Percentiles rank a stretch among this genome's conserved stretches.
These are phyloP conservation scores for Colletotrichum eleusines DNA, from an alignment of 2,329 filamentous ascomycete species.

Conservation along the genomic window DNA sequence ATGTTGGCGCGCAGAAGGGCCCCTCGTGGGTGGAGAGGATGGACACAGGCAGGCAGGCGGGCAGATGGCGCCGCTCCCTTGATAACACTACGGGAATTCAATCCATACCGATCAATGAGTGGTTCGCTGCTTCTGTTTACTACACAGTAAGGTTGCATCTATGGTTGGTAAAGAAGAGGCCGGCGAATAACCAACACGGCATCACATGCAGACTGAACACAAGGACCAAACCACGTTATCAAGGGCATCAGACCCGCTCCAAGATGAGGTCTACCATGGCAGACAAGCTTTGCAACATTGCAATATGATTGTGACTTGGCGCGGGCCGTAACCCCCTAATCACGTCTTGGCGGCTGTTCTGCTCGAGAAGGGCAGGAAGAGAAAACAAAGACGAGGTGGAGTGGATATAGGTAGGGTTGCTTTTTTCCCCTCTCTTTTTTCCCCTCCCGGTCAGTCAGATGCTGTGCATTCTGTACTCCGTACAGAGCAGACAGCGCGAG, in stretches of 20 bases:
- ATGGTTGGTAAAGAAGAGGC: background rate
- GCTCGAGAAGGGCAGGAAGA: background rate
- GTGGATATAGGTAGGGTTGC: background rate
- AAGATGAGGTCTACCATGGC: conserved; percentile 12
- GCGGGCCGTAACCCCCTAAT: conserved; percentile 22
- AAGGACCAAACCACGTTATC: conserved; percentile 11
- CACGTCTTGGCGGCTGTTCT: conserved; percentile 25
- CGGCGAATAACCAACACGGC: conserved; percentile 4
- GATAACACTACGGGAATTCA: background rate
- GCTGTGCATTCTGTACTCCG: background rate
- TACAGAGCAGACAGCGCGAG: conserved; percentile 25
- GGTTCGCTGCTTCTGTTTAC: background rate
- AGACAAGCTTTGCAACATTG: conserved; percentile 40
- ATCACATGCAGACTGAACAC: conserved; percentile 4
- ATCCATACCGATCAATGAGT: conserved; percentile 11
- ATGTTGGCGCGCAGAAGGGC: background rate
- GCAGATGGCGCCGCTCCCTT: conserved; percentile 27
- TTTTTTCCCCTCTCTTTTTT: too few species aligned
- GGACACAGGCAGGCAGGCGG: background rate
- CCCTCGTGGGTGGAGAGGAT: background rate
- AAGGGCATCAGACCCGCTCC: conserved; percentile 11
- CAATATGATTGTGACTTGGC: conserved; percentile 36
- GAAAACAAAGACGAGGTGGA: conserved; percentile 10
- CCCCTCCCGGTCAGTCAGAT: background rate
- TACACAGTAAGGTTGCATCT: conserved; percentile 13